Percentiles rank a stretch among this genome's conserved stretches.
phyloP scores from a whole-genome alignment of 2,329 filamentous ascomycete genomes.

The Aquanectria penicillioides region DNA sequence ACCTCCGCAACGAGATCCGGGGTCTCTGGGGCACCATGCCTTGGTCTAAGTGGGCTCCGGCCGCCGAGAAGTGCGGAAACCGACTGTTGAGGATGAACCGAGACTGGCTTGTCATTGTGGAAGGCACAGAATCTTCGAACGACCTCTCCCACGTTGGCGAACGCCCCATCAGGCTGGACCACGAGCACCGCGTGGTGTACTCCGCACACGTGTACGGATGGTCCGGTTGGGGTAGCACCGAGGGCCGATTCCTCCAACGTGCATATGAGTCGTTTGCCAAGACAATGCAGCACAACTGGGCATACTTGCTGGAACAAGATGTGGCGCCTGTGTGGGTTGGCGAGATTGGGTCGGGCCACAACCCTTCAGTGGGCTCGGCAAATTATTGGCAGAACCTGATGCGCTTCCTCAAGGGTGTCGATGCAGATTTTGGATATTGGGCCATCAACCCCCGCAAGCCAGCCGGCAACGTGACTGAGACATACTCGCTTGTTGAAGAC shows the following conservation, averaged over 20 bases:
- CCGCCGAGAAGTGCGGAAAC: conserved; percentile 72
- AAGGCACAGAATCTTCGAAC: conserved; percentile 74
- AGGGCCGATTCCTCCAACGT: conserved; percentile 68
- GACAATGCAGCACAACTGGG: conserved; percentile 74
- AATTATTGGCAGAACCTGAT: conserved; percentile 75
- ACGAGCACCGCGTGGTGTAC: conserved; percentile 69
- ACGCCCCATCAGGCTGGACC: conserved; percentile 67
- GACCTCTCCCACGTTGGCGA: conserved; percentile 66
- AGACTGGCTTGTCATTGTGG: conserved; percentile 75
- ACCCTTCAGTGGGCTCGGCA: conserved; percentile 64
- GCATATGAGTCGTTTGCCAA: conserved; percentile 69
- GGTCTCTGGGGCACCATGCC: conserved; percentile 76
- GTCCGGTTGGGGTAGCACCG: conserved; percentile 74
- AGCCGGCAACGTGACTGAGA: conserved; percentile 64
- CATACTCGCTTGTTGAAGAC: conserved; percentile 69
- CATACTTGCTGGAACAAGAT: conserved; percentile 62
- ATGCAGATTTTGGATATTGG: conserved; percentile 77
- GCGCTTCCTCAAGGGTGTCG: conserved; percentile 64
- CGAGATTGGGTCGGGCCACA: conserved; percentile 69
- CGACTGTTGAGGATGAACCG: conserved; percentile 66
- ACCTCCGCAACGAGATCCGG: conserved; percentile 75
- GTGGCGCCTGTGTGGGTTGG: conserved; percentile 72
- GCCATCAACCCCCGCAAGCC: conserved; percentile 74
- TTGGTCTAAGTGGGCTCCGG: conserved; percentile 71
- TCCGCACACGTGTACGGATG: conserved; percentile 75